Conservation (phyloP, 2,329 filamentous ascomycete species). For the Diaporthe sp. region DNA sequence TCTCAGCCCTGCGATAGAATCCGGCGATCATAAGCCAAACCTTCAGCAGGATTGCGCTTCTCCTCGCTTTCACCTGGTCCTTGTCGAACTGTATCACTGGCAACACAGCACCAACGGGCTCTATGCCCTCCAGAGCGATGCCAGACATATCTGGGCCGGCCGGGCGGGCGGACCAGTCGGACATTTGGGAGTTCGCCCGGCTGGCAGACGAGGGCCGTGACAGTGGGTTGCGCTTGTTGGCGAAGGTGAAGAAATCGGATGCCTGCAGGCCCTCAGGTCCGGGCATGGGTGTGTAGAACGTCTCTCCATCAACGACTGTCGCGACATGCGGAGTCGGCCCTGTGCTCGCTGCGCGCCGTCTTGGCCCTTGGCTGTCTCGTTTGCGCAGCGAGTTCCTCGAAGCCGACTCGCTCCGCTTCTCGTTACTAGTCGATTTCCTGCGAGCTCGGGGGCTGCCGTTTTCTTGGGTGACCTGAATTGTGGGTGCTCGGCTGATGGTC, state of each 20-base stretch:
- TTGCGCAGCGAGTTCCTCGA: constrained; percentile 67
- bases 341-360: constrained; percentile 59
- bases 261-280: constrained; percentile 52
- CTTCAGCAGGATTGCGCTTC: constrained; percentile 72
- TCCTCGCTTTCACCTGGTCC: constrained; percentile 63
- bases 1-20: constrained; percentile 85
- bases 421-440: constrained; percentile 52
- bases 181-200: constrained; percentile 53
- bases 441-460: constrained; percentile 56
- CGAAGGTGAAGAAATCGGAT: constrained; percentile 59
- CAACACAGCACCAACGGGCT: constrained; percentile 60
- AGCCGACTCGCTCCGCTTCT: constrained; percentile 59
- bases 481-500: constrained; percentile 65
- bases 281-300: constrained; percentile 62
- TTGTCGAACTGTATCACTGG: constrained; percentile 68
- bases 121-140: constrained; percentile 54
- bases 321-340: constrained; percentile 54
- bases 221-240: constrained; percentile 52
- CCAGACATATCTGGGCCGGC: constrained; percentile 56
- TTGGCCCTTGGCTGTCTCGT: constrained; percentile 63
- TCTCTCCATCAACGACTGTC: constrained; percentile 63
- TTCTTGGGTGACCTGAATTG: constrained; percentile 83
- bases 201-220: constrained; percentile 57
- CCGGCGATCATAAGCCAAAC: constrained; percentile 93
- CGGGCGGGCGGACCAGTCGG: constrained; percentile 57